These are phyloP conservation scores for Apium graveolens DNA, from an alignment of 129 eudicot genomes.

Conservation along the genomic window DNA sequence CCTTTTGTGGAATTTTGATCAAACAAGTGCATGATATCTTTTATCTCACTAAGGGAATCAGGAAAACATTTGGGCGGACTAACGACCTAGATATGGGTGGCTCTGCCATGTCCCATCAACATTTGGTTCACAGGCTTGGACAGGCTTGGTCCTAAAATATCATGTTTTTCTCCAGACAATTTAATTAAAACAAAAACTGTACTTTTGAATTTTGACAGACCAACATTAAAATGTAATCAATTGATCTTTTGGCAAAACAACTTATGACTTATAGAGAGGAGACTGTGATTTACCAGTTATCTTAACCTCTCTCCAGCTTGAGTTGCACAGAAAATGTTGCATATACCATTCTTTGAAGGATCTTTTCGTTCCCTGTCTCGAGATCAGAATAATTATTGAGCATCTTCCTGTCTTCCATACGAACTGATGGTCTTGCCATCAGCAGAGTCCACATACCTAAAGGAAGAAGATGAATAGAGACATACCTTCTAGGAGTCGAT, in stretches of 20 bases:
- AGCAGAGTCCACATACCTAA: constrained; percentile 87
- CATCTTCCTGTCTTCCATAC: constrained; percentile 87
- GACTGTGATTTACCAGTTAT: constrained; percentile 47
- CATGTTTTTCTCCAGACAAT: too few species aligned
- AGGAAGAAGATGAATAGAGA: constrained; percentile 85
- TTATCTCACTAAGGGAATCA: background rate
- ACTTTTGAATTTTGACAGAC: background rate
- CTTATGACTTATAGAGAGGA: background rate
- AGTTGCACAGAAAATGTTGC: constrained; percentile 83
- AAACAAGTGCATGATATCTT: background rate
- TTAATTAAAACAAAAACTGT: background rate
- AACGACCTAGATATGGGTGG: background rate
- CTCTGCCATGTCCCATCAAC: background rate
- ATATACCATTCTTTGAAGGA: constrained; percentile 77
- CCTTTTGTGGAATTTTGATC: background rate
- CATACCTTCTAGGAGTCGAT: constrained; percentile 80
- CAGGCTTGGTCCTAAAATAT: background rate
- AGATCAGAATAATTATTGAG: constrained; percentile 54
- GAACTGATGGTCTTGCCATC: constrained; percentile 91
- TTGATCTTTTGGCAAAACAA: background rate
- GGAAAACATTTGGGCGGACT: background rate
- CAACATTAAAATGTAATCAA: background rate
- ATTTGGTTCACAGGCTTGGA: background rate
- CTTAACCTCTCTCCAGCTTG: constrained; percentile 84
- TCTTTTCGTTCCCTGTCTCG: constrained; percentile 89